Conservation (phyloP, 2,329 filamentous ascomycete species). For the Xylariales sp. region DNA sequence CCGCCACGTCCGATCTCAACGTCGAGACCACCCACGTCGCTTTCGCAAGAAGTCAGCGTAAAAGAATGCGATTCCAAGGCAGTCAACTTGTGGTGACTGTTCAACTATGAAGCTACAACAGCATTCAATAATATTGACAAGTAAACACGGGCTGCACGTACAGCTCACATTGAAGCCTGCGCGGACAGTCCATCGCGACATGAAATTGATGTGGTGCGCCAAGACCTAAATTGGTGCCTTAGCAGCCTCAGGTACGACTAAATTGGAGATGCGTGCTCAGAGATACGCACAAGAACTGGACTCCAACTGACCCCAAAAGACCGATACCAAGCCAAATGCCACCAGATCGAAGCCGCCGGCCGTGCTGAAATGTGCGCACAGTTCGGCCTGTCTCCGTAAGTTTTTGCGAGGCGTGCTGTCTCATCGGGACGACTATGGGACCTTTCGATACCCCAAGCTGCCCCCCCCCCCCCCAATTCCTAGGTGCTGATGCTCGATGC, state of each 20-base stretch:
- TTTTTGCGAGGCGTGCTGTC: not conserved
- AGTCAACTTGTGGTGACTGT: not conserved
- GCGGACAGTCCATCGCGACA: not conserved
- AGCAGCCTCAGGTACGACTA: conserved; percentile 12
- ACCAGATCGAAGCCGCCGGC: not conserved
- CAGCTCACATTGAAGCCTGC: not conserved
- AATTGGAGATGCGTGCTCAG: conserved; percentile 14
- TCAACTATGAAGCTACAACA: not conserved
- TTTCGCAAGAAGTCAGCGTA: not conserved
- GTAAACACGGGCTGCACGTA: not conserved
- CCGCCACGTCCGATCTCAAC: not conserved
- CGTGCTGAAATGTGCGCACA: conserved; percentile 12
- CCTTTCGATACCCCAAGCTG: not conserved
- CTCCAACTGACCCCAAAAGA: not conserved
- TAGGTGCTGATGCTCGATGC: too few relatives aligned
- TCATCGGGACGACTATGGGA: not conserved
- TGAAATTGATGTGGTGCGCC: conserved; percentile 9
- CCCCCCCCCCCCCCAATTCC: too few relatives aligned
- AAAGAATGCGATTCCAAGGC: not conserved
- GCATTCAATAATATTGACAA: not conserved
- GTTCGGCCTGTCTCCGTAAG: not conserved
- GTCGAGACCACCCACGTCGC: not conserved
- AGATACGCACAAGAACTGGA: conserved; percentile 19
- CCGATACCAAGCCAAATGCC: not conserved
- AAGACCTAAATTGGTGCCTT: conserved; percentile 11